Evolutionary conservation across 177 flowering plant species (phyloP), one percentile per base, ranked within the genome.

Genomic region (Vitis hybrid): DNA sequence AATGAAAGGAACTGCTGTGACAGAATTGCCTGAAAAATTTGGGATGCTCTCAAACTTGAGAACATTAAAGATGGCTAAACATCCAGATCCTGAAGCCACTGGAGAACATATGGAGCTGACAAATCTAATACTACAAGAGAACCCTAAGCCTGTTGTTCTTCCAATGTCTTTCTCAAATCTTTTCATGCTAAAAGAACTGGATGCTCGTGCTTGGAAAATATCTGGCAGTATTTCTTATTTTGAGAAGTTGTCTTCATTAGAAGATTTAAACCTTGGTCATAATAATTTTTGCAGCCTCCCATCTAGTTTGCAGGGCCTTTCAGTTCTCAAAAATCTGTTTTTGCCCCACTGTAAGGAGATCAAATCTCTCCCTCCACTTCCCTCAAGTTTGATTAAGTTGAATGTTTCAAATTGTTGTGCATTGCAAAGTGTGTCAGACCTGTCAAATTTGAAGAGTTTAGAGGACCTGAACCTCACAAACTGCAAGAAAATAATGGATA

Each of bases 361-460:
- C 14, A 72, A 60, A 62, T 70, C 72, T 68, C 77, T 85, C 54
- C 89, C 87, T 24, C 81, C 75, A 11, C 84, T 85, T 72, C 89
- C 89, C 17, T 75, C 82, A 46, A 73, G 80, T 64, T 75, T 83
- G 74, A 17, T 56, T 4, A 63, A 75, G 58, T 9, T 85, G 58
- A 65, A 78, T 72, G 65, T 66, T 19, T 63, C 76, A 18, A 62
- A 74, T 60, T 85, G 89, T 60, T 57, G 61, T 21, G 68, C 82
- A 40, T 49, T 85, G 55, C 81, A 83, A 64, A 69, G 24, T 48
- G 72, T 85, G 12, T 73, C 66, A 18, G 87, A 83, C 67, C 68
- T 85, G 17, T 77, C 86, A 13, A 70, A 74, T 18, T 66, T 85
- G 73, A 68, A 48, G 60, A 70, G 32, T 24, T 74, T 85, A 15